Evolutionary conservation across 2,329 filamentous ascomycete species (phyloP).

Genomic region (Botrytis sinoallii): DNA sequence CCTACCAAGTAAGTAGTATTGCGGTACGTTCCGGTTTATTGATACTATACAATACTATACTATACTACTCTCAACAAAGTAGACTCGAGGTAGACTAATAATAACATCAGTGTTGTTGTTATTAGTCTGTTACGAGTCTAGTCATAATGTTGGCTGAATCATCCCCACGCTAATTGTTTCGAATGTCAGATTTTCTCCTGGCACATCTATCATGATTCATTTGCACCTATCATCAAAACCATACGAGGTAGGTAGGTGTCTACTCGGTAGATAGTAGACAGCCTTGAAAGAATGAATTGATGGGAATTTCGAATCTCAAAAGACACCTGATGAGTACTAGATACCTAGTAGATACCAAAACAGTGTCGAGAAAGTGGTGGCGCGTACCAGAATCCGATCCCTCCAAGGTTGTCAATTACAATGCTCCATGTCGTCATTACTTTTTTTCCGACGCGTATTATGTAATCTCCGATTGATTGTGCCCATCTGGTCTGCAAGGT

Average conservation of each 20-base stretch:
- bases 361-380: too few relatives aligned
- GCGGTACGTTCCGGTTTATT: not conserved
- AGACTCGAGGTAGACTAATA: not conserved
- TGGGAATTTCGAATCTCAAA: too few relatives aligned
- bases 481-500: not conserved
- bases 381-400: not conserved
- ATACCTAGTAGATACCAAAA: too few relatives aligned
- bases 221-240: not conserved
- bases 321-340: too few relatives aligned
- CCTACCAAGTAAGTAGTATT: not conserved
- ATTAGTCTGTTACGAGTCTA: not conserved
- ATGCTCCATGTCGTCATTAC: conserved; percentile 6
- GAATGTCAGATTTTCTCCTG: not conserved
- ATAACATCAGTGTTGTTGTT: not conserved
- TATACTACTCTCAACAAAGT: not conserved
- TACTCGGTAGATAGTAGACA: not conserved
- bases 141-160: not conserved
- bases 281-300: too few relatives aligned
- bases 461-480: not conserved
- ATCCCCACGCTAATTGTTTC: not conserved
- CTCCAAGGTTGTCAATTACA: not conserved
- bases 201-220: not conserved
- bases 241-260: not conserved
- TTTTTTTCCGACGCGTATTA: not conserved
- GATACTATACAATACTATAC: not conserved